Conservation (phyloP, 257 asterid species). For the Jaltomata sinuosa region DNA sequence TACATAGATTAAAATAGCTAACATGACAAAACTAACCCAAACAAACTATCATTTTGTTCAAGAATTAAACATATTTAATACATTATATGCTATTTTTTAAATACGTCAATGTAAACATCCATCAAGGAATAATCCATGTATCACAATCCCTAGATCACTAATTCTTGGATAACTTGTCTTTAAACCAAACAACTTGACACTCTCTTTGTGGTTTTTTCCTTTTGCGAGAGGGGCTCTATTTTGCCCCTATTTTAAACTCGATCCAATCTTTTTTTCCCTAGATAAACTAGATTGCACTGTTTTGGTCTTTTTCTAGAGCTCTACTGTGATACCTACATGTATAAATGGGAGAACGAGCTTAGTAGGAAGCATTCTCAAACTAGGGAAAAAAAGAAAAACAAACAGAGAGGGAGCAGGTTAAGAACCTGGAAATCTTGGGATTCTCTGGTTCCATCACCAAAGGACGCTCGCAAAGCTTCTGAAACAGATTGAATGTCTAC, state of each 20-base stretch:
- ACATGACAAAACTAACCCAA: neutral
- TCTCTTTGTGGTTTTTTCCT: neutral
- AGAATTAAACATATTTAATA: neutral
- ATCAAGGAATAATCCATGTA: neutral
- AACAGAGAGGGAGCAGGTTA: neutral
- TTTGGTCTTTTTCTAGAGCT: neutral
- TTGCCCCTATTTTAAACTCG: neutral
- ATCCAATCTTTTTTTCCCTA: neutral
- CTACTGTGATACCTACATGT: neutral
- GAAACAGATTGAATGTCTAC: conserved; percentile 63
- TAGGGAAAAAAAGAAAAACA: neutral
- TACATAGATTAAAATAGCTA: neutral
- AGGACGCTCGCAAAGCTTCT: conserved; percentile 76
- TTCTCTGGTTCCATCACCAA: conserved; percentile 68
- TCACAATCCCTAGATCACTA: neutral
- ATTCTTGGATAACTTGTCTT: neutral
- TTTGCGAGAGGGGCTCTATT: neutral
- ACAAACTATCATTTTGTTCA: neutral
- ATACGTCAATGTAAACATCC: neutral
- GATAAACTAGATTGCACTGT: neutral
- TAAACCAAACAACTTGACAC: neutral
- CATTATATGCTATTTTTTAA: neutral
- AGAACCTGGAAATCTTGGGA: conserved; percentile 95
- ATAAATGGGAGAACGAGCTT: neutral
- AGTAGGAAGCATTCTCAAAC: neutral